Conservation (phyloP, 176 grass and related monocot genomes). For the Juncus effusus region DNA sequence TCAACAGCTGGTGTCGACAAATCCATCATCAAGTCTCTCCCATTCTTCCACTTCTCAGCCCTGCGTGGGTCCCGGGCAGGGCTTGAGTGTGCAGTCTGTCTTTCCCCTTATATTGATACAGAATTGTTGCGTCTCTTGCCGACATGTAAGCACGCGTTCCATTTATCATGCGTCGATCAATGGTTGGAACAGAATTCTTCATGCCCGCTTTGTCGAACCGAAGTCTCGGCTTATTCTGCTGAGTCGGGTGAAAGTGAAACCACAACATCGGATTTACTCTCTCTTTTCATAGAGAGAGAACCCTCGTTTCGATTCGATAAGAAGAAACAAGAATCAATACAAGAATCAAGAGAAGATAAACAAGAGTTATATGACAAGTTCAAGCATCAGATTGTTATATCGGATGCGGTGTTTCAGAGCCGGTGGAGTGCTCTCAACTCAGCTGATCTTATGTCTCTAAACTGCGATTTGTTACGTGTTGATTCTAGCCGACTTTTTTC, state of each 20-base stretch:
- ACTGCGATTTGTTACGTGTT: slow-evolving; percentile 55
- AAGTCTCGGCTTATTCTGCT: slow-evolving; percentile 31
- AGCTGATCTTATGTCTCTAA: slow-evolving; percentile 58
- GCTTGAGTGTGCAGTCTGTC: slow-evolving; percentile 89
- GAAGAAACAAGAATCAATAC: neutral
- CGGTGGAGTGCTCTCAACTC: slow-evolving; percentile 96
- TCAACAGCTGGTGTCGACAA: slow-evolving; percentile 38
- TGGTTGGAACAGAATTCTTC: slow-evolving; percentile 72
- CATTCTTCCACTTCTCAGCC: slow-evolving; percentile 73
- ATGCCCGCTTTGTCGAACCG: slow-evolving; percentile 71
- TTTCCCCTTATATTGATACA: slow-evolving; percentile 57
- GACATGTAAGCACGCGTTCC: slow-evolving; percentile 80
- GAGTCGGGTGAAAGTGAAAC: slow-evolving; percentile 17
- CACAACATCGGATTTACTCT: slow-evolving; percentile 26
- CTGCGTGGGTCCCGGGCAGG: slow-evolving; percentile 60
- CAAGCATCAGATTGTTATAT: slow-evolving; percentile 71
- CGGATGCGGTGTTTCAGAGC: slow-evolving; percentile 67
- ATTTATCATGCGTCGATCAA: slow-evolving; percentile 67
- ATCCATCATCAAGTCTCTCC: slow-evolving; percentile 61
- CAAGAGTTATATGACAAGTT: slow-evolving; percentile 44
- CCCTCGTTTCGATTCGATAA: slow-evolving; percentile 34
- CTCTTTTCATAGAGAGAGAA: slow-evolving; percentile 61
- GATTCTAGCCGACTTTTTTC: slow-evolving; percentile 42
- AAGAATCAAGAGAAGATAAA: neutral
- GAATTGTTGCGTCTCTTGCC: slow-evolving; percentile 85